Percentiles rank a stretch among this genome's conserved stretches.
These are phyloP conservation scores for Dictyostelium citrinum DNA, from an alignment of 78 protist genomes.

Conservation along the genomic window DNA sequence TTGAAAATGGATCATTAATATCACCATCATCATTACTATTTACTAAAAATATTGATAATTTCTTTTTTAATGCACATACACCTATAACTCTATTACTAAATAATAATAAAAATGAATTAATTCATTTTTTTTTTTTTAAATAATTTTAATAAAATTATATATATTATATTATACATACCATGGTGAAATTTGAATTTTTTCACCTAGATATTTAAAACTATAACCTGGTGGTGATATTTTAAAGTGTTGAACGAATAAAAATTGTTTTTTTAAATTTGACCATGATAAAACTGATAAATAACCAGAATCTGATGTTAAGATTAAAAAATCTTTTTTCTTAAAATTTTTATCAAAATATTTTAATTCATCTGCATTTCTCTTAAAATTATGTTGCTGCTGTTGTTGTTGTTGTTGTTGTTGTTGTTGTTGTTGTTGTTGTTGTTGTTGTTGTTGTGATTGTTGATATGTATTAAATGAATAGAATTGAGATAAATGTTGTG, in stretches of 20 bases:
- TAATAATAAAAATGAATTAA: neutral
- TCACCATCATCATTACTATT: neutral
- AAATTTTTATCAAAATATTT: slow-evolving; percentile 8
- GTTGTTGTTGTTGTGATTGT: neutral
- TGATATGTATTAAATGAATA: neutral
- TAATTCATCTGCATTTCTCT: neutral
- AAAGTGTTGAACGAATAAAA: slow-evolving; percentile 10
- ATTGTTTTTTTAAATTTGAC: slow-evolving; percentile 44
- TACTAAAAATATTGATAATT: slow-evolving; percentile 23
- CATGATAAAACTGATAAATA: slow-evolving; percentile 44
- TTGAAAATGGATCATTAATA: neutral
- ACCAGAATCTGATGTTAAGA: slow-evolving; percentile 62
- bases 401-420: neutral
- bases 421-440: neutral
- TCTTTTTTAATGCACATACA: slow-evolving; percentile 31
- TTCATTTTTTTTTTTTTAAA: neutral
- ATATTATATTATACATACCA: neutral
- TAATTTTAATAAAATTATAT: too few relatives aligned
- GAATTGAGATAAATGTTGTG: neutral
- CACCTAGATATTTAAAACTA: slow-evolving; percentile 29
- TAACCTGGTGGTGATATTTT: slow-evolving; percentile 19
- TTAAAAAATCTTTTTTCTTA: slow-evolving; percentile 13
- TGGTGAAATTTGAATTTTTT: slow-evolving; percentile 32
- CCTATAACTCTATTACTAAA: slow-evolving; percentile 20
- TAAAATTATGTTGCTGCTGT: neutral